Conservation (phyloP, 306 rosid species). For the Hippophae tibetana region DNA sequence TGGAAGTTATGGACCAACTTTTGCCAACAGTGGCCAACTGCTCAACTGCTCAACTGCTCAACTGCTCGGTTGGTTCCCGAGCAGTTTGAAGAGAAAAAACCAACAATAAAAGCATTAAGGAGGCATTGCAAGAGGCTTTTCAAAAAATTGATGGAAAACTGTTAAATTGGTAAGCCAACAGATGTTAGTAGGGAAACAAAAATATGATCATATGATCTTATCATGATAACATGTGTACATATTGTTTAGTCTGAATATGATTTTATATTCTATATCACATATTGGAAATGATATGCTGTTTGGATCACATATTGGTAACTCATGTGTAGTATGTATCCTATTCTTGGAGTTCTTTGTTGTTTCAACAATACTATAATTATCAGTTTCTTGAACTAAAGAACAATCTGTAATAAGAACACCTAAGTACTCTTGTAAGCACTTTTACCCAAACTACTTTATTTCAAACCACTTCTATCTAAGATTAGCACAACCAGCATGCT, state of each 20-base stretch:
- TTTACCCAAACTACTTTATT: no score
- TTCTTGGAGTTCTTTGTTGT: no score
- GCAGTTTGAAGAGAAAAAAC: constrained; percentile 10
- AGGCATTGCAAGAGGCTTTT: constrained; percentile 66
- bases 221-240: not conserved
- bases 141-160: constrained; percentile 48
- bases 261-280: constrained; percentile 22
- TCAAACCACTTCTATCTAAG: no score
- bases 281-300: constrained; percentile 52
- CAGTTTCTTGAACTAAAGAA: no score
- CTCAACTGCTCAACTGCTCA: no score
- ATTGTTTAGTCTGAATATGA: constrained; percentile 17
- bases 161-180: constrained; percentile 50
- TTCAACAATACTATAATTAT: no score
- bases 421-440: no score
- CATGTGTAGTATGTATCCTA: constrained; percentile 28
- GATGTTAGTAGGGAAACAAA: not conserved
- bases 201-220: not conserved
- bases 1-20: no score
- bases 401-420: no score
- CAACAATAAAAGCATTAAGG: constrained; percentile 47
- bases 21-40: no score
- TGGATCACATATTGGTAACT: constrained; percentile 83
- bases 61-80: no score
- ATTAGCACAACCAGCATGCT: no score